These are phyloP conservation scores for Fusarium sp. DNA, from an alignment of 2,329 filamentous ascomycete species.

Conservation along the genomic window DNA sequence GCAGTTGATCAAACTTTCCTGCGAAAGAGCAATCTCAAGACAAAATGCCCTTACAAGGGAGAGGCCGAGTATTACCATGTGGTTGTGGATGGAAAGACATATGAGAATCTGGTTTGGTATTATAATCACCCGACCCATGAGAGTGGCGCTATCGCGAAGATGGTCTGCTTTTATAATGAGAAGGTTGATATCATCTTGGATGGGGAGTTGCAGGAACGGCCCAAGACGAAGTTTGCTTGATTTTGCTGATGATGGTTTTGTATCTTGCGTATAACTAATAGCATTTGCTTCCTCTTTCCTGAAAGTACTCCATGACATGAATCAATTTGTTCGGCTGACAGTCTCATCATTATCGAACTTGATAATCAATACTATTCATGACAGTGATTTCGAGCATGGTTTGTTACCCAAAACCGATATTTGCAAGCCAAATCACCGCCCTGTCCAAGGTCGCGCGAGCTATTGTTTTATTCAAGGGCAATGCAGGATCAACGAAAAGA, in stretches of 20 bases:
- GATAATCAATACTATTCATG: not conserved
- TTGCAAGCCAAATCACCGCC: too few species aligned
- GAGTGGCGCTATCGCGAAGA: slow-evolving; percentile 64
- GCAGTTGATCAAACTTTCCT: slow-evolving; percentile 60
- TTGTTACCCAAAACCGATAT: fast-evolving
- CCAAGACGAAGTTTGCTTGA: slow-evolving; percentile 44
- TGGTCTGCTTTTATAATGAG: slow-evolving; percentile 75
- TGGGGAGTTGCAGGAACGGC: slow-evolving; percentile 54
- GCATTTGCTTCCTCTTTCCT: too few species aligned
- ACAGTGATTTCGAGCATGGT: not conserved
- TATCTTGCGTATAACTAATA: not conserved
- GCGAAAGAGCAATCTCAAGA: slow-evolving; percentile 61
- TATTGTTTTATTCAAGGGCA: not conserved
- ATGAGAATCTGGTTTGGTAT: slow-evolving; percentile 70
- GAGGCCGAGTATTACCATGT: slow-evolving; percentile 71
- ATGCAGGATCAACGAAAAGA: not conserved
- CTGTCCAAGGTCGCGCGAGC: not conserved
- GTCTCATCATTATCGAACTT: fast-evolving
- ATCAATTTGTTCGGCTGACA: not conserved
- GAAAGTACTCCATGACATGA: not conserved
- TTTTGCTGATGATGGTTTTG: not conserved
- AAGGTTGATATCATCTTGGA: slow-evolving; percentile 72
- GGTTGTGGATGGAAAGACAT: slow-evolving; percentile 55
- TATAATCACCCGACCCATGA: slow-evolving; percentile 69
- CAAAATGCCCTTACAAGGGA: slow-evolving; percentile 75